A percentile compares a stretch with the other conserved stretches of the same genome.
These are phyloP conservation scores for Colletotrichum phormii DNA, from an alignment of 2,329 filamentous ascomycete genomes.

Conservation along the genomic window DNA sequence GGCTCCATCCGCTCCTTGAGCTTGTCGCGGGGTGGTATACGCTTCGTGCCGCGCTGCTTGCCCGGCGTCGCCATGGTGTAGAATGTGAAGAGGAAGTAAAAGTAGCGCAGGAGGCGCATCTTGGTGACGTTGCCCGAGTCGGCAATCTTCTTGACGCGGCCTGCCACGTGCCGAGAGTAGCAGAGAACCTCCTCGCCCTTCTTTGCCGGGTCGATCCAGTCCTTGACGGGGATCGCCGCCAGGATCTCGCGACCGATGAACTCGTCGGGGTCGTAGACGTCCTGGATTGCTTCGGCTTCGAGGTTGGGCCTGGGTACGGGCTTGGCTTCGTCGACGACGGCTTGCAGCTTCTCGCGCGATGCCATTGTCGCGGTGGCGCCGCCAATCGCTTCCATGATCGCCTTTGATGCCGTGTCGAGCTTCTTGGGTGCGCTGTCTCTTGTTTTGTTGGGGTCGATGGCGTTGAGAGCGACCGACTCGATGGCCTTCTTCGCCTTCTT, in stretches of 20 bases:
- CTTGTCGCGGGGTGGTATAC: conserved; percentile 71
- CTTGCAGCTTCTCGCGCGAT: conserved; percentile 73
- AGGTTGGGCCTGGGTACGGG: conserved; percentile 79
- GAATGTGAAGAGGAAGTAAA: conserved; percentile 68
- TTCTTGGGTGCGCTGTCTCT: conserved; percentile 54
- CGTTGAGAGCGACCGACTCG: conserved; percentile 75
- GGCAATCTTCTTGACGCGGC: conserved; percentile 64
- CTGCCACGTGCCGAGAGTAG: conserved; percentile 73
- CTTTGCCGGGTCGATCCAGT: conserved; percentile 78
- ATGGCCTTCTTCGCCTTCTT: conserved; percentile 88
- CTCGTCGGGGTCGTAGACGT: conserved; percentile 76
- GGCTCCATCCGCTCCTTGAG: conserved; percentile 67
- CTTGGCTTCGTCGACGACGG: conserved; percentile 74
- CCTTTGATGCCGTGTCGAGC: conserved; percentile 66
- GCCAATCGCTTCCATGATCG: conserved; percentile 73
- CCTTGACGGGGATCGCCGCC: conserved; percentile 74
- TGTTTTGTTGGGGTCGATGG: conserved; percentile 64
- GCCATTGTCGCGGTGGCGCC: conserved; percentile 74
- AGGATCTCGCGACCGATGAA: conserved; percentile 77
- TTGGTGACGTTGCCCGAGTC: conserved; percentile 59
- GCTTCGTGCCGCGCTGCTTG: conserved; percentile 58
- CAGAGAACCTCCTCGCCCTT: conserved; percentile 67
- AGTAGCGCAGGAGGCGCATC: conserved; percentile 70
- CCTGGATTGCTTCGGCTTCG: conserved; percentile 73
- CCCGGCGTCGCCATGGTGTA: conserved; percentile 60